Conservation (phyloP, 2,329 filamentous ascomycete species). For the Phialophora macrospora region DNA sequence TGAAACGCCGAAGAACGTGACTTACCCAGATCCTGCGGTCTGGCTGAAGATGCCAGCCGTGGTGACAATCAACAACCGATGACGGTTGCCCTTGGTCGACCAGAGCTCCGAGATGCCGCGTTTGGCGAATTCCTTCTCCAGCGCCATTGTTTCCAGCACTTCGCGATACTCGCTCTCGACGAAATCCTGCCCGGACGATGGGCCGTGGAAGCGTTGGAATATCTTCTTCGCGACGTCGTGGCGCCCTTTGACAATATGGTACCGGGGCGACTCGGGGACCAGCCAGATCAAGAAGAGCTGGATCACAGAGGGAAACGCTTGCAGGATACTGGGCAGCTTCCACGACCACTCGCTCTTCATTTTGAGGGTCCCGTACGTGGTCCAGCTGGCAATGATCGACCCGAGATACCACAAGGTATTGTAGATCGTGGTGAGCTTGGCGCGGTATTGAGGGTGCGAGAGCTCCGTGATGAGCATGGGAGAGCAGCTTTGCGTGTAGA, state of each 20-base stretch:
- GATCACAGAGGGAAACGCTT: constrained; percentile 62
- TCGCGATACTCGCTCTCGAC: constrained; percentile 20
- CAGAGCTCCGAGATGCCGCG: constrained; percentile 19
- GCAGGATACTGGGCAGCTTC: constrained; percentile 69
- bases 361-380: constrained; percentile 54
- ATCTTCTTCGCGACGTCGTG: constrained; percentile 40
- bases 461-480: constrained; percentile 52
- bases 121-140: constrained; percentile 19
- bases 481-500: constrained; percentile 47
- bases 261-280: constrained; percentile 70
- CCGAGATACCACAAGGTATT: constrained; percentile 61
- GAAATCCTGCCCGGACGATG: constrained; percentile 38
- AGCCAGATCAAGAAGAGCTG: constrained; percentile 63
- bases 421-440: constrained; percentile 56
- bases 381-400: constrained; percentile 56
- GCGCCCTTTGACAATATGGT: constrained; percentile 52
- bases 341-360: constrained; percentile 57
- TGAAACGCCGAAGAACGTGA: background rate
- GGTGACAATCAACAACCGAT: constrained; percentile 24
- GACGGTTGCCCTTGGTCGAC: constrained; percentile 22
- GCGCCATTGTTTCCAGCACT: constrained; percentile 18
- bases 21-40: constrained; percentile 16
- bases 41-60: constrained; percentile 21
- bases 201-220: constrained; percentile 47
- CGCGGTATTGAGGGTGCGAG: constrained; percentile 55